Evolutionary conservation across 75 land plant species (phyloP).

Genomic region (Azolla pinnata): DNA sequence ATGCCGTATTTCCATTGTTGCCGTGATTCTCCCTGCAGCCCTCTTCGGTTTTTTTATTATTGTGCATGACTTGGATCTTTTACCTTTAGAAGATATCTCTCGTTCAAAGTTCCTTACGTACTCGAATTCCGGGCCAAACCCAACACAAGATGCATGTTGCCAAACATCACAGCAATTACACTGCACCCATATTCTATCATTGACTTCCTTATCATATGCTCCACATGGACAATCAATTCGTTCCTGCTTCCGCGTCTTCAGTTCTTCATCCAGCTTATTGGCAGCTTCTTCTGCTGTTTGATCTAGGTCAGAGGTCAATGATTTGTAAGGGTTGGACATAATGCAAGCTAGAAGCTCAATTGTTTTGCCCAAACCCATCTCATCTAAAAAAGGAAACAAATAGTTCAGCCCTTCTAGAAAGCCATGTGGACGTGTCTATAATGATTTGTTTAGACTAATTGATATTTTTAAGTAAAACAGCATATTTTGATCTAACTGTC

Average conservation of each 20-base stretch:
- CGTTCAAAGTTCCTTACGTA: not conserved
- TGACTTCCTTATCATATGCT: slow-evolving; percentile 48
- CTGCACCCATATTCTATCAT: slow-evolving; percentile 84
- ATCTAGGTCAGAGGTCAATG: slow-evolving; percentile 15
- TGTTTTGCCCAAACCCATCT: slow-evolving; percentile 99
- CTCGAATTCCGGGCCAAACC: slow-evolving; percentile 35
- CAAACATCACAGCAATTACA: slow-evolving; percentile 98
- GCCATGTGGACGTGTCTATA: too few species aligned
- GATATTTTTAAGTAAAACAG: too few species aligned
- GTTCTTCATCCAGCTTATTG: slow-evolving; percentile 5
- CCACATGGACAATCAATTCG: slow-evolving; percentile 94
- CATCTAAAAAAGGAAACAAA: slow-evolving; percentile 48
- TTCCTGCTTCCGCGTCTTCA: slow-evolving; percentile 50
- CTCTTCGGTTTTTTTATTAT: slow-evolving; percentile 2
- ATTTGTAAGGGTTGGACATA: slow-evolving; percentile 46
- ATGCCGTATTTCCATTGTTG: slow-evolving; percentile 9
- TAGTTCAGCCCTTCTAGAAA: too few species aligned
- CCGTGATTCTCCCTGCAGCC: slow-evolving; percentile 7
- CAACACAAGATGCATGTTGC: slow-evolving; percentile 98
- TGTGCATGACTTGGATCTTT: slow-evolving; percentile 10
- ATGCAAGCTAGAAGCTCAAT: slow-evolving; percentile 94
- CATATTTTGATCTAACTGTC: too few species aligned
- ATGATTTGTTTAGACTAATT: too few species aligned
- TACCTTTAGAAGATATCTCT: not conserved
- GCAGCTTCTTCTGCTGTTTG: slow-evolving; percentile 3